A percentile compares a stretch with the other conserved stretches of the same genome.
These are phyloP conservation scores for Mangifera indica DNA, from an alignment of 345 rosid genomes.

Conservation along the genomic window DNA sequence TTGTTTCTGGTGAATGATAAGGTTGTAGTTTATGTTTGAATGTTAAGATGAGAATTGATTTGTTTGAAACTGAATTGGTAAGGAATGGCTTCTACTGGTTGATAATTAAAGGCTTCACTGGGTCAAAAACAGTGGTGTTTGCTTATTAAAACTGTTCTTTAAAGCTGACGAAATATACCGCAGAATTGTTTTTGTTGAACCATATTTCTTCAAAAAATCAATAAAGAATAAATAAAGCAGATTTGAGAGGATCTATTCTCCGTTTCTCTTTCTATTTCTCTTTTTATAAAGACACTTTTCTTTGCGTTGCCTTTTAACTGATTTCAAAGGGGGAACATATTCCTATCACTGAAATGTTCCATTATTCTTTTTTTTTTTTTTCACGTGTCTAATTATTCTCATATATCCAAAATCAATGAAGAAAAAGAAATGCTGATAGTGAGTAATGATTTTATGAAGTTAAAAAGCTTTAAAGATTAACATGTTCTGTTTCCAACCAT, in stretches of 20 bases:
- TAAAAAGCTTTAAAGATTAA: constrained; percentile 37
- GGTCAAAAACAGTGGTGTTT: not conserved
- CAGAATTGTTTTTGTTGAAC: not conserved
- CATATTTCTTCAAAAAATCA: not conserved
- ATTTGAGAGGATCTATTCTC: not conserved
- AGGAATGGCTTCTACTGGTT: not conserved
- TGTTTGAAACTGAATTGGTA: not conserved
- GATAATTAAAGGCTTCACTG: not conserved
- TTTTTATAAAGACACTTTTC: not conserved
- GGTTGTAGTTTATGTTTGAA: not conserved
- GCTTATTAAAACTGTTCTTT: not conserved
- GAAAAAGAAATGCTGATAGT: constrained; percentile 2
- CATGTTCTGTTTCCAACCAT: constrained; percentile 69
- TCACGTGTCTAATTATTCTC: not conserved
- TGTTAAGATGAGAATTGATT: not conserved
- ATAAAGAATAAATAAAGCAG: not conserved
- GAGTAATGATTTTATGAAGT: constrained; percentile 9
- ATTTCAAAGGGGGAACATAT: not conserved
- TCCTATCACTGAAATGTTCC: constrained; percentile 4
- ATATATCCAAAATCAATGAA: not conserved
- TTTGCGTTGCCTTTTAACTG: not conserved
- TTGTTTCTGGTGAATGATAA: not conserved
- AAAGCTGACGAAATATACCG: not conserved
- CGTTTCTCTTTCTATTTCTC: not conserved
- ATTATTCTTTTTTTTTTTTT: not conserved